phyloP scores from a whole-genome alignment of 2,329 filamentous ascomycete genomes.

The Neocatenulostroma microsporum region DNA sequence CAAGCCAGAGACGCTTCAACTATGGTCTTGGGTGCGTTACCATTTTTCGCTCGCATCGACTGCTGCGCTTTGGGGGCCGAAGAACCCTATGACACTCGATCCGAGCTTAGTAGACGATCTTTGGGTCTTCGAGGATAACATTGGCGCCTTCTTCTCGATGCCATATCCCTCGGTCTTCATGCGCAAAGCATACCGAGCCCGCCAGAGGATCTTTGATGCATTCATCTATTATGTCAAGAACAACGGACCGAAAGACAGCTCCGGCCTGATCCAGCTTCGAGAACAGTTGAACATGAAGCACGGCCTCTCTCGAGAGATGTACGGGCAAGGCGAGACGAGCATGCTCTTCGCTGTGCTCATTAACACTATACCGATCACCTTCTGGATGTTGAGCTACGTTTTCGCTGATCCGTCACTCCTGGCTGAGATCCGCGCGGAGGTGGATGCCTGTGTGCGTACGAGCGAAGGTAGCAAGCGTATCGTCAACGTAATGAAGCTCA shows the following conservation, averaged over 20 bases:
- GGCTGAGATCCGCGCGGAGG: constrained; percentile 34
- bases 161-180: constrained; percentile 32
- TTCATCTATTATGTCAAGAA: constrained; percentile 25
- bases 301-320: constrained; percentile 19
- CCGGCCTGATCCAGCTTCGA: constrained; percentile 22
- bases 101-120: constrained; percentile 32
- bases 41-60: constrained; percentile 35
- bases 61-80: constrained; percentile 37
- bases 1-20: constrained; percentile 25
- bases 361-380: constrained; percentile 38
- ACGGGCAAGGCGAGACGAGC: constrained; percentile 19
- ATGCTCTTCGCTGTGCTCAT: constrained; percentile 26
- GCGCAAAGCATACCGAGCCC: constrained; percentile 32
- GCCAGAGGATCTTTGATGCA: constrained; percentile 25
- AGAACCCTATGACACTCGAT: constrained; percentile 35
- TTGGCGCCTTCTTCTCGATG: constrained; percentile 14
- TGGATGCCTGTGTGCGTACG: constrained; percentile 19
- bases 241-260: constrained; percentile 15
- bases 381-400: constrained; percentile 41
- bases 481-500: constrained; percentile 35
- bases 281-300: constrained; percentile 7
- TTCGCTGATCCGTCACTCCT: constrained; percentile 36
- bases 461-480: constrained; percentile 7
- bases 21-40: constrained; percentile 36
- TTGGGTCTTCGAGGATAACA: constrained; percentile 36